These are phyloP conservation scores for Triticum aestivum DNA, from an alignment of 176 grass and related monocot species.

Conservation along the genomic window DNA sequence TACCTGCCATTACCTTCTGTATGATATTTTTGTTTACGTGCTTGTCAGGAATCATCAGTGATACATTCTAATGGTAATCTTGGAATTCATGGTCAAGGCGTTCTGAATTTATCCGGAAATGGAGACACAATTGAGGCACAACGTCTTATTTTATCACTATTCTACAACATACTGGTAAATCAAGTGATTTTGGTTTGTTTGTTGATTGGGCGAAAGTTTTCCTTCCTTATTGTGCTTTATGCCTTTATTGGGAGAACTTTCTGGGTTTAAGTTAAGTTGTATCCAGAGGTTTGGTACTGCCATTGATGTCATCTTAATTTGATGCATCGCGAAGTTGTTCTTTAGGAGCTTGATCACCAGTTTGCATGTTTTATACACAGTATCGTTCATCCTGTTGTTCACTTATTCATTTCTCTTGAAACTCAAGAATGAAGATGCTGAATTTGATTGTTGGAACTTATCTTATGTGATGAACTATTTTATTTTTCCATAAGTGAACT, in stretches of 20 bases:
- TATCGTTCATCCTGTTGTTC: conserved; percentile 9
- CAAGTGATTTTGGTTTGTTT: conserved; percentile 11
- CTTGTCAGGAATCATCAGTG: conserved; percentile 77
- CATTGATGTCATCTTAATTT: conserved; percentile 21
- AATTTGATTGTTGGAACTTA: conserved; percentile 19
- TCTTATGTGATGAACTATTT: not conserved
- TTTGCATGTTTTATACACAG: not conserved
- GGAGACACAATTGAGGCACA: conserved; percentile 93
- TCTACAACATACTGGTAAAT: conserved; percentile 92
- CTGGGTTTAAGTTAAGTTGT: not conserved
- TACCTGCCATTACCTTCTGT: conserved; percentile 4
- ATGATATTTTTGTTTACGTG: conserved; percentile 33
- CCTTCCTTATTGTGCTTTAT: not conserved
- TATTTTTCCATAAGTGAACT: conserved; percentile 5
- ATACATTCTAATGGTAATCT: conserved; percentile 98
- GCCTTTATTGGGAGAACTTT: not conserved
- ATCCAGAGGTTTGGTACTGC: not conserved
- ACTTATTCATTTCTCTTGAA: conserved; percentile 23
- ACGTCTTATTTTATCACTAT: conserved; percentile 90
- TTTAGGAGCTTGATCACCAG: conserved; percentile 17
- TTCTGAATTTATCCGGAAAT: conserved; percentile 83
- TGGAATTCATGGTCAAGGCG: conserved; percentile 95
- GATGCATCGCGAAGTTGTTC: not conserved
- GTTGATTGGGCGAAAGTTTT: conserved; percentile 23
- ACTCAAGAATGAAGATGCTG: conserved; percentile 15